A percentile compares a stretch with the other conserved stretches of the same genome.
Evolutionary conservation across 2,329 filamentous ascomycete genomes (phyloP).

Genomic region (Corinectria fuckeliana): DNA sequence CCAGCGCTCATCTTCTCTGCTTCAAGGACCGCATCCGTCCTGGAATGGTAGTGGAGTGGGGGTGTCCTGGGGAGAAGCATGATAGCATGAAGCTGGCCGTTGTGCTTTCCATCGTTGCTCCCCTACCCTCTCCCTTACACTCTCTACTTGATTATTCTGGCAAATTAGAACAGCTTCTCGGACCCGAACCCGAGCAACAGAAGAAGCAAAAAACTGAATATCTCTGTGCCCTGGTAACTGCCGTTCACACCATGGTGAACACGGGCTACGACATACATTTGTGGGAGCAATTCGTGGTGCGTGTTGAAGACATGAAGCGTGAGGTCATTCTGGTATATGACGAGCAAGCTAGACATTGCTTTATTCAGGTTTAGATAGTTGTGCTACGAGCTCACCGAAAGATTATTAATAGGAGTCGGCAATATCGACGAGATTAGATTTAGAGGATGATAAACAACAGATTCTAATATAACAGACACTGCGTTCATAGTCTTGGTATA

Average conservation of each 20-base stretch:
- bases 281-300: conserved; percentile 47
- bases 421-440: too few relatives aligned
- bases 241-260: conserved; percentile 38
- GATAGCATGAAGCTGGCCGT: conserved; percentile 40
- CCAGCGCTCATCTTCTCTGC: conserved; percentile 18
- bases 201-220: conserved; percentile 30
- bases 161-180: too few relatives aligned
- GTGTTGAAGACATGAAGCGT: neutral
- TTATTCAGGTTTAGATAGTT: neutral
- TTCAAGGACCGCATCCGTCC: conserved; percentile 51
- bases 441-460: too few relatives aligned
- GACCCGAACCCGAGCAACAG: conserved; percentile 4
- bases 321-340: neutral
- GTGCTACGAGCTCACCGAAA: too few relatives aligned
- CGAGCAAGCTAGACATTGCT: neutral
- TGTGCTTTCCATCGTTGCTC: conserved; percentile 39
- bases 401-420: too few relatives aligned
- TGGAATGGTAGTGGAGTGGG: conserved; percentile 49
- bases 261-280: conserved; percentile 49
- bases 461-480: too few relatives aligned
- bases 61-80: conserved; percentile 15
- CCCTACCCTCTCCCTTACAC: too few relatives aligned
- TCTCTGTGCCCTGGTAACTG: conserved; percentile 46
- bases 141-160: too few relatives aligned
- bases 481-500: too few relatives aligned